These are phyloP conservation scores for Anacardium occidentale DNA, from an alignment of 345 rosid species.

Conservation along the genomic window DNA sequence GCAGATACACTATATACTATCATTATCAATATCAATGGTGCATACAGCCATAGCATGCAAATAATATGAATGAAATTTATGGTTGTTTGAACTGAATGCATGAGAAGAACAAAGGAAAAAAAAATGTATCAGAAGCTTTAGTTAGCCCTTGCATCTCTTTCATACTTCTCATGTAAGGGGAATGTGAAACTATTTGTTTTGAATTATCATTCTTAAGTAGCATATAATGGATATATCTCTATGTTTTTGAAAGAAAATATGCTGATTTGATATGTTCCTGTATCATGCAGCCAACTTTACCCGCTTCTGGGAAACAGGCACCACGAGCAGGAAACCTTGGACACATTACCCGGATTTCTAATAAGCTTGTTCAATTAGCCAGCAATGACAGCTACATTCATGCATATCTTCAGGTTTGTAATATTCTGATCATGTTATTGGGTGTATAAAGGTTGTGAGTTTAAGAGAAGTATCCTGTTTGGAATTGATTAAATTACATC, in stretches of 20 bases:
- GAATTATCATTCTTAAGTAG: background rate
- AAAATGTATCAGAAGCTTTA: background rate
- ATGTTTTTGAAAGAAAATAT: background rate
- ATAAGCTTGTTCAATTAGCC: conserved; percentile 76
- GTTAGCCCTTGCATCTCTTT: background rate
- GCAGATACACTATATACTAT: background rate
- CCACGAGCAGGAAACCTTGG: conserved; percentile 93
- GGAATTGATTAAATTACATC: background rate
- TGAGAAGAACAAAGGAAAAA: conserved; percentile 2
- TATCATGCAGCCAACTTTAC: conserved; percentile 69
- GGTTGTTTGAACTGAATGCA: background rate
- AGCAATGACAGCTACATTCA: conserved; percentile 57
- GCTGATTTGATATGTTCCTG: conserved; percentile 17
- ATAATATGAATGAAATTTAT: background rate
- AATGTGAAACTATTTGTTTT: background rate
- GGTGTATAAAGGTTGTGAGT: background rate
- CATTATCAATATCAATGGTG: background rate
- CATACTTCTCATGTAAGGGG: background rate
- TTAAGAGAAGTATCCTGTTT: background rate
- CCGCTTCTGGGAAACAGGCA: conserved; percentile 64
- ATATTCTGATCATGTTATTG: background rate
- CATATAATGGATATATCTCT: conserved; percentile 8
- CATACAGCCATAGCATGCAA: background rate
- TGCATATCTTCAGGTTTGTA: conserved; percentile 68
- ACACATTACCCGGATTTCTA: conserved; percentile 79